These are phyloP conservation scores for Nitzschia sp. DNA, from an alignment of 108 stramenopile species.

Conservation along the genomic window DNA sequence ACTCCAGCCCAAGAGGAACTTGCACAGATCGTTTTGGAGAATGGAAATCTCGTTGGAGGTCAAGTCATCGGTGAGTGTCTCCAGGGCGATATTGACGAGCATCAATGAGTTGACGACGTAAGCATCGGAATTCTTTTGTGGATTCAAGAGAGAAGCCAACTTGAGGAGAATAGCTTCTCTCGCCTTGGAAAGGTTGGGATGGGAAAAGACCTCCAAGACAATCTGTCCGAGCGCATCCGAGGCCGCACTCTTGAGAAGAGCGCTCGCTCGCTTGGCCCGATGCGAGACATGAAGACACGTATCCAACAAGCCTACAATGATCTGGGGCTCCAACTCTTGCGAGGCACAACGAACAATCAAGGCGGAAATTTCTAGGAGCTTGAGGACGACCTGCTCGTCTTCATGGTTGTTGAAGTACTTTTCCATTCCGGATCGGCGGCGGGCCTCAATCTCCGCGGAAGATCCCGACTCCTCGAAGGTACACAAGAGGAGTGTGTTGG, in stretches of 20 bases:
- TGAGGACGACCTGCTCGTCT: slow-evolving; percentile 76
- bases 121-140: slow-evolving; percentile 64
- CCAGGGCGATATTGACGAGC: slow-evolving; percentile 93
- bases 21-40: slow-evolving; percentile 90
- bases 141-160: slow-evolving; percentile 80
- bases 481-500: slow-evolving; percentile 58
- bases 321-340: slow-evolving; percentile 25
- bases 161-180: slow-evolving; percentile 71
- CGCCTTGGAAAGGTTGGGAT: slow-evolving; percentile 47
- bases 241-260: slow-evolving; percentile 67
- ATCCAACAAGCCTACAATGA: slow-evolving; percentile 69
- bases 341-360: slow-evolving; percentile 67
- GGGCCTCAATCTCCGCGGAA: slow-evolving; percentile 1
- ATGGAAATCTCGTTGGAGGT: slow-evolving; percentile 54
- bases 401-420: slow-evolving; percentile 22
- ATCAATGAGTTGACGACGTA: slow-evolving; percentile 74
- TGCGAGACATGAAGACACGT: slow-evolving; percentile 71
- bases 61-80: slow-evolving; percentile 65
- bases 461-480: slow-evolving; percentile 59
- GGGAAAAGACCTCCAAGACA: slow-evolving; percentile 71
- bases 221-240: slow-evolving; percentile 77
- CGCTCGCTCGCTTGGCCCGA: slow-evolving; percentile 53
- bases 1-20: slow-evolving; percentile 81
- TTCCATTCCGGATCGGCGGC: background rate
- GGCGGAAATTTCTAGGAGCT: slow-evolving; percentile 68